Conservation (phyloP, 2,329 filamentous ascomycete genomes). For the Talaromyces sp. region DNA sequence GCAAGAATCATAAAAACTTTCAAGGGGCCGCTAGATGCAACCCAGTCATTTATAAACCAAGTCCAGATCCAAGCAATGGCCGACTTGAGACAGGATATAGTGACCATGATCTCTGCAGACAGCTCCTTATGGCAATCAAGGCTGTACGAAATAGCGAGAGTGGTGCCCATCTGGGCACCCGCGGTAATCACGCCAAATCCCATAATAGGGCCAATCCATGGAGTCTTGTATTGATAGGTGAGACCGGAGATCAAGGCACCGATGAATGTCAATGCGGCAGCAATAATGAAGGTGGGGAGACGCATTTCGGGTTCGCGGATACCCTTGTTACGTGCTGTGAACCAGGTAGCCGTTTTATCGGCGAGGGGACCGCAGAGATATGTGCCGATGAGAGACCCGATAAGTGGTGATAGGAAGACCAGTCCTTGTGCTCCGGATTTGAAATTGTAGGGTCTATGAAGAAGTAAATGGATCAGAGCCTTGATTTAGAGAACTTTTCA, state of each 20-base stretch:
- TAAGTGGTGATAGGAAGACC: not conserved
- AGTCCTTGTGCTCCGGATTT: not conserved
- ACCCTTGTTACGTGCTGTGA: not conserved
- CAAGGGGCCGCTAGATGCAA: not conserved
- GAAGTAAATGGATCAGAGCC: too few species aligned
- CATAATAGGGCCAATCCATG: conserved; percentile 16
- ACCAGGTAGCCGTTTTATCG: not conserved
- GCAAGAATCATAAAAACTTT: too few species aligned
- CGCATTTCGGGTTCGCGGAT: conserved; percentile 13
- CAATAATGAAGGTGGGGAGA: conserved; percentile 15
- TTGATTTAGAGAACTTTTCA: too few species aligned
- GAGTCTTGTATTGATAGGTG: conserved; percentile 18
- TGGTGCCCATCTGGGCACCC: conserved; percentile 24
- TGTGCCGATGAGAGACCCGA: not conserved
- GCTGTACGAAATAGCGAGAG: conserved; percentile 18
- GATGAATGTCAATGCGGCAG: conserved; percentile 21
- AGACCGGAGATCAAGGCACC: conserved; percentile 17
- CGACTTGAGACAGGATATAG: conserved; percentile 21
- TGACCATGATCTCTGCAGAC: conserved; percentile 24
- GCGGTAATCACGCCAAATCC: conserved; percentile 20
- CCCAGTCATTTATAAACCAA: conserved; percentile 16
- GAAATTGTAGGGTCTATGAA: too few species aligned
- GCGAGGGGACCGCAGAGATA: not conserved
- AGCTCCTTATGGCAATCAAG: conserved; percentile 21
- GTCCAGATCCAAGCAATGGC: conserved; percentile 24